Evolutionary conservation across 129 eudicot genomes (phyloP), one percentile per base, ranked within the genome.

Genomic region (Escallonia rubra): DNA sequence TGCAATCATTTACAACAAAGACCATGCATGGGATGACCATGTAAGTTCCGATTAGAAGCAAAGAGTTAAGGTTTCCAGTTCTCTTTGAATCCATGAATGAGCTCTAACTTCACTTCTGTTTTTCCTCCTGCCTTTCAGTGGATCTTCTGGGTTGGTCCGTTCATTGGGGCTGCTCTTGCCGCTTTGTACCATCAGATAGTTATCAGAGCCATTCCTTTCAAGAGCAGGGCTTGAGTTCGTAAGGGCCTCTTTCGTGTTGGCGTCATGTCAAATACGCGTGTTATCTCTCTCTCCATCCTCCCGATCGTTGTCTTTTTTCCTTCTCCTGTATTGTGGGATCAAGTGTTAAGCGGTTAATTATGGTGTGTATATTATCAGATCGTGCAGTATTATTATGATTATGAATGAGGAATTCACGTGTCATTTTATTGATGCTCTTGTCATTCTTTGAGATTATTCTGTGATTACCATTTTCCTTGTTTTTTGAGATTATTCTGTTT

Each of bases 81-180:
- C 9, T 4, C 34, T 23, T 23, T 23, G 34, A 23, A 23, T 23
- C 34, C 34, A 23, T 23, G 1, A 23, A 23, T 23, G 34, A 23
- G 34, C 34, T 1, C 34, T 23, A 23, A 23, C 34, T 23, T 23
- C 34, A 23, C 34, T 23, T 23, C 34, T 23, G 34, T 23, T 23
- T 23, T 23, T 23, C 34, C 34, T 23, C 34, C 34, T 23, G 34
- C 34, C 34, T 23, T 58, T 2, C 81, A 77, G 81, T 77, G 81
- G 81, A 65, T 77, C 46, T 77, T 77, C 77, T 77, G 81, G 81
- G 82, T 72, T 46, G 82, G 77, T 40, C 82, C 82, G 2, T 78
- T 78, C 82, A 61, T 78, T 16, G 82, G 82, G 66, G 82, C 82
- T 59, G 82, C 78, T 5, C 82, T 78, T 44, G 82, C 82, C 15